phyloP scores from a whole-genome alignment of 2,329 filamentous ascomycete species.

The Claviceps paspali region DNA sequence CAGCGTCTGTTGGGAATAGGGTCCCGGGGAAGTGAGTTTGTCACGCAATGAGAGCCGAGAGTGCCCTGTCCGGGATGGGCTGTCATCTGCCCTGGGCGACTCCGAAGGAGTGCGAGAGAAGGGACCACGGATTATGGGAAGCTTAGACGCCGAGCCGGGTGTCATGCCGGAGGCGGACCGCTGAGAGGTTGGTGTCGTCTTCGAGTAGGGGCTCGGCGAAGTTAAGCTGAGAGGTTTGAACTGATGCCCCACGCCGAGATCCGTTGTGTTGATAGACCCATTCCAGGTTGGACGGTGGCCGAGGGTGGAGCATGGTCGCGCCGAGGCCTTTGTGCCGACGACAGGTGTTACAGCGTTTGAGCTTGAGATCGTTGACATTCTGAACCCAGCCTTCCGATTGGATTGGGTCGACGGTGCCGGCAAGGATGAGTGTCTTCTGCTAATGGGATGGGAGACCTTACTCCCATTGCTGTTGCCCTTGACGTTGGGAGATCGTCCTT shows the following conservation, averaged over 20 bases:
- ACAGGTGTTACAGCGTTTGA: conserved; percentile 35
- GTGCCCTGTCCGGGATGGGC: conserved; percentile 27
- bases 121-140: conserved; percentile 34
- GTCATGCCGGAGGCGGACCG: conserved; percentile 28
- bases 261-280: conserved; percentile 44
- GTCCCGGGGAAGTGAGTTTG: conserved; percentile 32
- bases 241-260: conserved; percentile 52
- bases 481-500: conserved; percentile 32
- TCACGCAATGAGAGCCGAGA: conserved; percentile 40
- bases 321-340: conserved; percentile 21
- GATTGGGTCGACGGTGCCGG: conserved; percentile 27
- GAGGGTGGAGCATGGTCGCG: conserved; percentile 30
- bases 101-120: conserved; percentile 30
- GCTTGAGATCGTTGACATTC: conserved; percentile 30
- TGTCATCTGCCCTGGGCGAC: conserved; percentile 30
- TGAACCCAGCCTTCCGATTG: conserved; percentile 26
- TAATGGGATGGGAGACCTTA: conserved; percentile 28
- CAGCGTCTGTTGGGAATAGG: conserved; percentile 30
- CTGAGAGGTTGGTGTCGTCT: conserved; percentile 23
- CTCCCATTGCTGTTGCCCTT: conserved; percentile 26
- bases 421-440: conserved; percentile 32
- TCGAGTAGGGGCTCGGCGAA: conserved; percentile 42
- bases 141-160: conserved; percentile 27
- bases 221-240: conserved; percentile 48
- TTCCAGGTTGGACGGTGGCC: conserved; percentile 60